Evolutionary conservation across 75 land plant genomes (phyloP), one percentile per base, ranked within the genome.

Genomic region (Adiantum capillusveneris): DNA sequence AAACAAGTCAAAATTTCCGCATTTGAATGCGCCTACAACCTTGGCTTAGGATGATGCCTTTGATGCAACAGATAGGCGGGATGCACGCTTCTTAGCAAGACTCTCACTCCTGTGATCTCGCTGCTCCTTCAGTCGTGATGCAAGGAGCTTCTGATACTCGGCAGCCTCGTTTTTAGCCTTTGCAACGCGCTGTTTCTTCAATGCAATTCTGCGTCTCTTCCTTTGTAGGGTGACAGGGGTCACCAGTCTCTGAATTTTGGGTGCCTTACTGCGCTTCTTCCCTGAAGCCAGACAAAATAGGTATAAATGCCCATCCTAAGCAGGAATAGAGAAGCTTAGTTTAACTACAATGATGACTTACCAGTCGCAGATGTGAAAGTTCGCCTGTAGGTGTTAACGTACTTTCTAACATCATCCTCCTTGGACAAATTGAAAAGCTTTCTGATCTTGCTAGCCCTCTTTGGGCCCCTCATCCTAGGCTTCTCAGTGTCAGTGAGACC

Each of bases 171-270:
- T 25, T 79, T 89, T 85, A 51, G 95, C 90, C 79, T 89, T 85
- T 0, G 70, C 79, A 58, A 85, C 70, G 42, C 95, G 74, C 84
- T 73, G 72, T 68, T 89, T 89, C 81, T 85, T 89, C 44, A 76
- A 83, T 1, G 95, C 83, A 58, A 82, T 74, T 63, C 86, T 73
- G 0, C 60, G 74, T 13, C 90, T 72, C 86, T 89, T 89, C 75
- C 95, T 85, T 37, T 89, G 95, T 56, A 89, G 65, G 2, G 90
- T 86, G 64, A 82, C 36, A 0, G 95, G 95, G 30, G 95, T 89
- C 22, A 89, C 95, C 63, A 89, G 66, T 77, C 95, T 82, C 79
- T 89, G 94, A 41, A 89, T 89, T 66, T 89, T 88, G 31, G 94
- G 94, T 43, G 94, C 94, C 58, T 88, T 88, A 72, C 90, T 85